Base-by-base conservation (phyloP, 1,139 yeast genomes). In the Ogataea hybrid region DNA sequence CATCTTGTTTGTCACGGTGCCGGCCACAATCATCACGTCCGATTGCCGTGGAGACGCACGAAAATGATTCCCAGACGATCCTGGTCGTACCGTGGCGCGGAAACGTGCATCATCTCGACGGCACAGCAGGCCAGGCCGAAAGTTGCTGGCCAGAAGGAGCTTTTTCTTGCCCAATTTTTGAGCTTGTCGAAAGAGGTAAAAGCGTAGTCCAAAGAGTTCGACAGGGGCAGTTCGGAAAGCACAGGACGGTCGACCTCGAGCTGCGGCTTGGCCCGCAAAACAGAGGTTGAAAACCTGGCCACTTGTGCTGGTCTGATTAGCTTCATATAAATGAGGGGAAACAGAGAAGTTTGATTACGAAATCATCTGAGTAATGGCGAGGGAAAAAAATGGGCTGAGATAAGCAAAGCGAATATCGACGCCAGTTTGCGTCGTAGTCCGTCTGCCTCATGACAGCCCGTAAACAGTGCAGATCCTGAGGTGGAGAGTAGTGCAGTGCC, bases 1-100 rank as follows among this genome's bases (percentile, higher is more conserved):
- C 95, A 86, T 87, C 70, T 87, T 87, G 67, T 87, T 87, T 51
- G 96, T 87, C 50, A 87, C 78, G 5, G 96, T 87, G 35, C 96
- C 96, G 3, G 96, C 95, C 48, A 87, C 95, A 70, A 87, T 87
- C 87, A 87, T 85, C 56, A 87, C 84, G 77, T 87, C 96, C 6
- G 94, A 81, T 67, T 87, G 96, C 70, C 96, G 86, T 45, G 96
- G 96, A 34, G 95, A 84, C 28, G 95, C 95, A 73, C 96, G 82
- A 87, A 87, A 77, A 87, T 87, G 63, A 87, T 86, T 58, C 96
- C 96, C 63, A 87, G 73, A 64, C 96, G 80, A 71, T 87, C 96
- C 70, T 87, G 95, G 70, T 87, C 96, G 68, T 87, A 87, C 64
- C 96, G 75, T 50, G 96, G 95, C 46, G 95, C 81, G 22, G 95